Base-by-base conservation (phyloP, 176 grass and related monocot species). In the Oryza australiensis region DNA sequence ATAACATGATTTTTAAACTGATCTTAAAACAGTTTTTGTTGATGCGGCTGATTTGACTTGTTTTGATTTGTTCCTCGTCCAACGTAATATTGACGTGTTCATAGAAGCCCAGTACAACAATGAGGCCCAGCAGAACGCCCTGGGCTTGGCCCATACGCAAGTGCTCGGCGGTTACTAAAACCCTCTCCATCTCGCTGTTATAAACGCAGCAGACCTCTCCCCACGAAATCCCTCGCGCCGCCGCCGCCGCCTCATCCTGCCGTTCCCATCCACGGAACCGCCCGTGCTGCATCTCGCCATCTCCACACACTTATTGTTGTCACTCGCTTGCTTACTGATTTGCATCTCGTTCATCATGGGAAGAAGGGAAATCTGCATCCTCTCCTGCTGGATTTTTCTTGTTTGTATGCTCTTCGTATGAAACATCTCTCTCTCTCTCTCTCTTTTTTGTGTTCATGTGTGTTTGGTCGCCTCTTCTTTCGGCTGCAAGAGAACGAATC, bases 401-500 rank as follows among this genome's bases (percentile, higher is more conserved):
- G 3, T 16, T 20, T 28, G 15, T 4, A 33, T 27, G 0, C 22
- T 62, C 23, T 14, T 3, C 0, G 2, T 1, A 16, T 53, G 53
- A n/a, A 30, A 3, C 68, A n/a, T 7, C n/a, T n/a, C n/a, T 77
- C 26, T 76, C 7, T 18, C 18, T 20, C 0, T 5, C 3, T 9
- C 37, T 38, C 0, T 38, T 37, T 24, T 0, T 37, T 35, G 34
- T 37, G 35, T 37, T n/a, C n/a, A 7, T 37, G 8, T 7, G 18
- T 29, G 53, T 55, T 32, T 3, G 4, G 83, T 55, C 48, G 75
- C 88, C 75, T 87, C 88, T 87, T 90, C 84, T 90, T 90, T 90
- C 88, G 80, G 88, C 80, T 90, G 3, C 84, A 55, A 90, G 88
- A 90, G 84, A 80, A 42, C 12, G 8, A 3, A 2, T 82, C 41